Evolutionary conservation across 139 green algal genomes (phyloP).

Genomic region (Yamagishiella unicocca): DNA sequence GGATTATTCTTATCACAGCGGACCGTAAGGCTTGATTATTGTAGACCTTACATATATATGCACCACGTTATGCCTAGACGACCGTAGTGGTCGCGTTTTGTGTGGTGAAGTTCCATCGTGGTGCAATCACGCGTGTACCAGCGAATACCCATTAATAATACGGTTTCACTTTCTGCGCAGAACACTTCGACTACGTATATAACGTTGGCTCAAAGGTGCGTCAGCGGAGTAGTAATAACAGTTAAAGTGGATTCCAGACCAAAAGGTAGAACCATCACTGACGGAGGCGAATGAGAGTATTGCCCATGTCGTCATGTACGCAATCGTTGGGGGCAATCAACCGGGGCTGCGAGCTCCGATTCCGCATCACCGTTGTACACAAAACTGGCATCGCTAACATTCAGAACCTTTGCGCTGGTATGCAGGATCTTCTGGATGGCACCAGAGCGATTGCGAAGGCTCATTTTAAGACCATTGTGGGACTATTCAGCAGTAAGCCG

Average conservation of each 20-base stretch:
- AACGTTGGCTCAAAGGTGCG: conserved; percentile 21
- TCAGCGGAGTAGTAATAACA: neutral
- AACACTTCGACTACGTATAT: conserved; percentile 24
- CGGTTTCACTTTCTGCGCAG: neutral
- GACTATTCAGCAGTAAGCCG: neutral
- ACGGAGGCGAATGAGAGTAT: too few relatives aligned
- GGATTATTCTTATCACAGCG: too few relatives aligned
- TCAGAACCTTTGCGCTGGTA: neutral
- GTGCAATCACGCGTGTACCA: too few relatives aligned
- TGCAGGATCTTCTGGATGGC: conserved; percentile 12
- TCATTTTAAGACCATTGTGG: neutral
- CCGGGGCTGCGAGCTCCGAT: neutral
- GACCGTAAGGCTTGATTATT: too few relatives aligned
- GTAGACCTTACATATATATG: too few relatives aligned
- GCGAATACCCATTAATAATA: too few relatives aligned
- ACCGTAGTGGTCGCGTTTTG: neutral
- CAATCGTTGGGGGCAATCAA: neutral
- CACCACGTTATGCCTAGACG: too few relatives aligned
- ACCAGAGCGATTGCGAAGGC: neutral
- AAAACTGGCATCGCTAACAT: neutral
- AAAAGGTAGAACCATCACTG: too few relatives aligned
- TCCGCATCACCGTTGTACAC: neutral
- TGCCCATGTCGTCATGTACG: neutral
- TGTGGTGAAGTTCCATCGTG: too few relatives aligned
- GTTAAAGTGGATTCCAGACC: too few relatives aligned